Conservation (phyloP, 345 rosid genomes). For the Dipteronia sinensis region DNA sequence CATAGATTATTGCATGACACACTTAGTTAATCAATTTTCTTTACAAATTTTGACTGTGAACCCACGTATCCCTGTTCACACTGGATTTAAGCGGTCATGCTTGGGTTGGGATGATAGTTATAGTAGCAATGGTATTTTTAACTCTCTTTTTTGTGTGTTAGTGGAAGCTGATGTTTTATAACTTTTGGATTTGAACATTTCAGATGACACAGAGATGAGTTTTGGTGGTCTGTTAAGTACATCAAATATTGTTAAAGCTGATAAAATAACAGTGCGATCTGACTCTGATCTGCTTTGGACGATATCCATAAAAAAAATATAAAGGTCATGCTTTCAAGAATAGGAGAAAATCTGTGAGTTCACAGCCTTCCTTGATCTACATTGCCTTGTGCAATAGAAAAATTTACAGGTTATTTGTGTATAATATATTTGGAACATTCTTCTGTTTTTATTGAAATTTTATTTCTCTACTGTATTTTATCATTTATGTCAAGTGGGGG, state of each 20-base stretch:
- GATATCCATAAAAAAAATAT: constrained; percentile 60
- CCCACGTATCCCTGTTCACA: not conserved
- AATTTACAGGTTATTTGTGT: not conserved
- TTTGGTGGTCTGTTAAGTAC: constrained; percentile 89
- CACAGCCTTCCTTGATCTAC: not conserved
- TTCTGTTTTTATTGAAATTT: not conserved
- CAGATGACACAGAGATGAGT: constrained; percentile 74
- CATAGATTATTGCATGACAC: not conserved
- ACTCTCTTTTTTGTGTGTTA: too few species aligned
- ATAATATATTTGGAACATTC: not conserved
- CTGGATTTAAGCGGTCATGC: not conserved
- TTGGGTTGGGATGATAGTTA: not conserved
- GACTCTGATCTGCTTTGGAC: constrained; percentile 96
- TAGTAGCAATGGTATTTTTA: not conserved
- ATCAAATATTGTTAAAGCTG: constrained; percentile 62
- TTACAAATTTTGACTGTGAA: not conserved
- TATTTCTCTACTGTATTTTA: not conserved
- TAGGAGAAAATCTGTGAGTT: not conserved
- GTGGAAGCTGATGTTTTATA: not conserved
- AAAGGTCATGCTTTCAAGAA: not conserved
- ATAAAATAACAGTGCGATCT: constrained; percentile 66
- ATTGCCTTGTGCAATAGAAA: not conserved
- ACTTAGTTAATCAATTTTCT: not conserved
- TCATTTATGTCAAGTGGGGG: not conserved
- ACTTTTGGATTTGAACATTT: constrained; percentile 1